Conservation (phyloP, 2,329 filamentous ascomycete species). For the Mycocentrospora acerina region DNA sequence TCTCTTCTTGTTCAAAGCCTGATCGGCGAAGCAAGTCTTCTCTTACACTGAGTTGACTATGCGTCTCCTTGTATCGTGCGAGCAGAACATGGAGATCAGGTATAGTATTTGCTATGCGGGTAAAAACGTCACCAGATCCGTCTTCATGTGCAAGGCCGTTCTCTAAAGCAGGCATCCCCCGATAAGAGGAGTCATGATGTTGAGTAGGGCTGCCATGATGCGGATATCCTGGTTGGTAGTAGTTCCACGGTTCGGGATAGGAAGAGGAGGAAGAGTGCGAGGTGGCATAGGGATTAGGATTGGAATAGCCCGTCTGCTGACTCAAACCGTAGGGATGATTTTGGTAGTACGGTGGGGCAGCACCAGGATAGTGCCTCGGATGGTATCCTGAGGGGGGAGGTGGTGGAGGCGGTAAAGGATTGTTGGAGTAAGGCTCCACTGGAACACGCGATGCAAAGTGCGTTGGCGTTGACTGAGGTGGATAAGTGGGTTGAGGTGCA, state of each 20-base stretch:
- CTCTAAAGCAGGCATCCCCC: slow-evolving; percentile 31
- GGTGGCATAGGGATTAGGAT: slow-evolving; percentile 34
- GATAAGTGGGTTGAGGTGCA: slow-evolving; percentile 6
- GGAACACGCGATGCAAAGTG: slow-evolving; percentile 42
- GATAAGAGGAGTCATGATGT: slow-evolving; percentile 39
- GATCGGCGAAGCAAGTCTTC: slow-evolving; percentile 54
- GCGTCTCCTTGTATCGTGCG: slow-evolving; percentile 52
- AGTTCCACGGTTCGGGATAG: slow-evolving; percentile 40
- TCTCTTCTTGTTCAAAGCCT: slow-evolving; percentile 53
- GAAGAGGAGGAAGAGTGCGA: slow-evolving; percentile 40
- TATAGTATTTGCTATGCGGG: slow-evolving; percentile 41
- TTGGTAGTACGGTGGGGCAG: slow-evolving; percentile 40
- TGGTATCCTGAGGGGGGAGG: slow-evolving; percentile 59
- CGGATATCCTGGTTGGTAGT: slow-evolving; percentile 38
- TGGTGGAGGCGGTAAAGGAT: slow-evolving; percentile 59
- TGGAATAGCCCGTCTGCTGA: slow-evolving; percentile 33
- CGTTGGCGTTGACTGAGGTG: slow-evolving; percentile 29
- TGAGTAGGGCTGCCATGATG: slow-evolving; percentile 38
- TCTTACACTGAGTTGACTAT: slow-evolving; percentile 51
- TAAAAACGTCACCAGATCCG: slow-evolving; percentile 41
- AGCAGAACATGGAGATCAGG: slow-evolving; percentile 43
- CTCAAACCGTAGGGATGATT: slow-evolving; percentile 37
- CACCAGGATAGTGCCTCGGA: slow-evolving; percentile 38
- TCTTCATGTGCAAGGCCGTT: slow-evolving; percentile 38
- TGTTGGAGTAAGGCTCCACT: slow-evolving; percentile 44